Evolutionary conservation across 495 filamentous ascomycete species (phyloP), one percentile per base, ranked within the genome.

Genomic region (Penicillium parvum): DNA sequence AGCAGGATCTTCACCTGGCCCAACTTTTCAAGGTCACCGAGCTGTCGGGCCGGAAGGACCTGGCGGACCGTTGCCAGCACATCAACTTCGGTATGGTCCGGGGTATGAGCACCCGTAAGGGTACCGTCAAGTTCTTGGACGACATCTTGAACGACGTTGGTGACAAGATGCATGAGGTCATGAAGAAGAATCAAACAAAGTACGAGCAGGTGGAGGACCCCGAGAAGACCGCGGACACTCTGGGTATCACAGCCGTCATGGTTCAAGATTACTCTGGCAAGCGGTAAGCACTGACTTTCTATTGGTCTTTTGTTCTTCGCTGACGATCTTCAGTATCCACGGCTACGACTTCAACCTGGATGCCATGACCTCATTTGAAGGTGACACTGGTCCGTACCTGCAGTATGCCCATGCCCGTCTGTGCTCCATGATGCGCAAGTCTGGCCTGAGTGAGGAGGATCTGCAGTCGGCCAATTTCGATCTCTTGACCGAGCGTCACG

Each of bases 61-160:
- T 83, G 22, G 69, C 76, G 20, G 68, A 68, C 19, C 77, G 73
- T 47, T 83, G 82, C 63, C 72, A 84, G 61, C 82, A 86, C 59
- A 75, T 88, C 60, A 82, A 78, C 61, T 88, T 88, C 54, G 83
- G 81, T 53, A 84, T 85, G 76, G 81, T 84, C 32, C 69, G 75
- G 32, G 81, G 81, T 40, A 84, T 86, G 81, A 79, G 76, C 45
- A 85, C 81, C 11, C 66, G 80, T 29, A 81, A 81, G 64, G 83
- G 83, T 40, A 84, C 79, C 6, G 83, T 81, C 7, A 83, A 84
- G 59, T 83, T 84, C 59, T 65, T 87, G 43, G 81, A 82, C 43
- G 81, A 85, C 55, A 83, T 85, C 37, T 64, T 88, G 37, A 57
- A 67, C 28, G 74, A 83, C 48, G 78, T 82, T 26, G 74, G 71